Evolutionary conservation across 2,329 filamentous ascomycete genomes (phyloP).

Genomic region (Ophiosphaerella herpotricha): DNA sequence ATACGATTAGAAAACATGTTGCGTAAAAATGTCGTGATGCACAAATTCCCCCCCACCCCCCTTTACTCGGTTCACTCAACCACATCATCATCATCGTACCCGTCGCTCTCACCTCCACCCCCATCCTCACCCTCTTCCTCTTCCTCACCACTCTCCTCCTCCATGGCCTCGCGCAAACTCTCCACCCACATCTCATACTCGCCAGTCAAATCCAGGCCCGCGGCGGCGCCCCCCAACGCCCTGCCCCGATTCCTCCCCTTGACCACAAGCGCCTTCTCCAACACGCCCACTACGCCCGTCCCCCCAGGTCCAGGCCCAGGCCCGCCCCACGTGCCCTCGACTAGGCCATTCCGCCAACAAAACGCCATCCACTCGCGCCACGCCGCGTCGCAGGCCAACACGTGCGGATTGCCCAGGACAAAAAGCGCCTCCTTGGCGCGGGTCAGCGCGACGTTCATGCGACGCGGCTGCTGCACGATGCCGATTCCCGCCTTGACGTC

Average conservation of each 20-base stretch:
- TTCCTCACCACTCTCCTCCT: slow-evolving; percentile 30
- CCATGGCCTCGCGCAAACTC: slow-evolving; percentile 20
- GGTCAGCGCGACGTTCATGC: slow-evolving; percentile 53
- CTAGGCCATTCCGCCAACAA: slow-evolving; percentile 46
- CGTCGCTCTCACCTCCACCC: neutral
- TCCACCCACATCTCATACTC: slow-evolving; percentile 33
- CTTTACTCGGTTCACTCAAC: too few relatives aligned
- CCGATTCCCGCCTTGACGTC: slow-evolving; percentile 42
- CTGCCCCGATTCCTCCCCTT: slow-evolving; percentile 16
- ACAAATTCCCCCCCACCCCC: too few relatives aligned
- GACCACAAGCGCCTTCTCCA: slow-evolving; percentile 33
- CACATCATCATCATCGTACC: neutral
- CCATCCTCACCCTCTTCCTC: neutral
- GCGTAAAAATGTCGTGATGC: too few relatives aligned
- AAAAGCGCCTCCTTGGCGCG: slow-evolving; percentile 50
- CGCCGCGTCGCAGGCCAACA: slow-evolving; percentile 43
- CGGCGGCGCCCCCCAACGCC: slow-evolving; percentile 19
- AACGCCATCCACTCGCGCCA: slow-evolving; percentile 48
- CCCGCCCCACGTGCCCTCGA: slow-evolving; percentile 15
- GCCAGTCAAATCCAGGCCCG: slow-evolving; percentile 8
- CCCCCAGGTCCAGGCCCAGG: neutral
- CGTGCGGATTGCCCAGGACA: slow-evolving; percentile 48
- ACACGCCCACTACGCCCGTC: slow-evolving; percentile 22
- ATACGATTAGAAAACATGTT: too few relatives aligned
- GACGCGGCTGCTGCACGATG: slow-evolving; percentile 45